Evolutionary conservation across 306 rosid genomes (phyloP), one percentile per base, ranked within the genome.

Genomic region (Inga oerstediana): DNA sequence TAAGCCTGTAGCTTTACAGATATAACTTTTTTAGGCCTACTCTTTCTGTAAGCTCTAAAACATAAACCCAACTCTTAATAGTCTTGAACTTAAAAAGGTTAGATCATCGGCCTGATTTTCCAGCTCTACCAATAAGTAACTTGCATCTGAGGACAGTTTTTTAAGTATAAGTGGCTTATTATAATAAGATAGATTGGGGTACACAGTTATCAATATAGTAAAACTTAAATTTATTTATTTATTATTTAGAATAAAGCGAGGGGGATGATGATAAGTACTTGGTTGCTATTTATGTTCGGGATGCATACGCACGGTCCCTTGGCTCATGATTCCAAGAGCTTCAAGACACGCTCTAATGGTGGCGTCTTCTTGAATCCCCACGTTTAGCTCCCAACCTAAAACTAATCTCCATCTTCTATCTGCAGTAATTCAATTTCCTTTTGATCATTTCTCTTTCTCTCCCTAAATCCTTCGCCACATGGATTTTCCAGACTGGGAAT

Each of bases 401-500:
- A 79, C 16, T 16, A 88, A 89, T 88, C 88, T 77, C 81, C 91
- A n/a, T 77, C 80, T 88, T 90, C 86, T 85, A 84, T 84, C 59
- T 20, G 75, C 89, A 80, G 73, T 35, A 14, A 77, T 80, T 64
- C 78, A 49, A 35, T 41, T 4, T 48, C 51, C 79, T 56, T 34
- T 43, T 61, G 67, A 76, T 85, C 81, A 76, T 85, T 81, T 45
- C 61, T 78, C 83, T 51, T 69, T 49, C 59, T 43, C 66, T 46
- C 72, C 80, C n/a, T 15, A 81, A 80, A 20, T 51, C 4, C n/a
- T 3, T 32, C 19, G 49, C 67, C 62, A 73, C 48, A 89, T 92
- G 98, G 98, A 95, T 81, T 69, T 88, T 46, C 91, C 88, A 58
- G 98, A 86, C 81, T 95, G 98, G 98, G 98, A 88, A 4, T 78